Percentiles rank a stretch among this genome's conserved stretches.
Conservation (phyloP, 441 rosid species). For the Croton laevigatus region DNA sequence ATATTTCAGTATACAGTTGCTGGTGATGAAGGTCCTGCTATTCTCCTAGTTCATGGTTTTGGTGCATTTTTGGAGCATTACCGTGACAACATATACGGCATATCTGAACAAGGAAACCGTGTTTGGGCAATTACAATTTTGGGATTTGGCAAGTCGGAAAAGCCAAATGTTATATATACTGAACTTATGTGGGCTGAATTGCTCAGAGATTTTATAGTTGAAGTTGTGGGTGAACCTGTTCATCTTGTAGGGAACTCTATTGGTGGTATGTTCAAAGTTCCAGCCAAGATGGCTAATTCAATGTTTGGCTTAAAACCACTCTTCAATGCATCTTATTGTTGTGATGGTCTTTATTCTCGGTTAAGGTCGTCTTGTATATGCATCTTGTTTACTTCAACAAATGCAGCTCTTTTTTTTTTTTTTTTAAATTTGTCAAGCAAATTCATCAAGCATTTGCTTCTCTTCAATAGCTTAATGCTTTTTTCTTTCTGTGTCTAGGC, state of each 20-base stretch:
- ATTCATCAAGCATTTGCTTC: neutral
- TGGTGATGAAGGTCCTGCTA: slow-evolving; percentile 70
- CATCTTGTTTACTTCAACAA: neutral
- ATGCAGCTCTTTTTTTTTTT: neutral
- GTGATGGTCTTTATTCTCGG: neutral
- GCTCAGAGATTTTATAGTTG: slow-evolving; percentile 75
- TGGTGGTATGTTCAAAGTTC: slow-evolving; percentile 56
- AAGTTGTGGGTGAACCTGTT: slow-evolving; percentile 77
- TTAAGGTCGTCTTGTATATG: neutral
- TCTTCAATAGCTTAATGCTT: slow-evolving; percentile 3
- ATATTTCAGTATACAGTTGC: slow-evolving; percentile 61
- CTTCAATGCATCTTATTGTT: neutral
- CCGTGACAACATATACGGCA: slow-evolving; percentile 57
- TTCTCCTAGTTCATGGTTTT: slow-evolving; percentile 91
- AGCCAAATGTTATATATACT: slow-evolving; percentile 77
- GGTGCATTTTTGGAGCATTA: slow-evolving; percentile 92
- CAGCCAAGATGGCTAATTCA: neutral
- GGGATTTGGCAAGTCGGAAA: slow-evolving; percentile 95
- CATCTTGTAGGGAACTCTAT: slow-evolving; percentile 89
- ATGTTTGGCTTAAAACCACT: neutral
- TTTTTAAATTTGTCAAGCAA: neutral
- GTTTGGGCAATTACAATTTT: slow-evolving; percentile 78
- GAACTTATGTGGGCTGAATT: slow-evolving; percentile 88
- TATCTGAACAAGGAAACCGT: slow-evolving; percentile 53
- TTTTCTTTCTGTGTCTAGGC: slow-evolving; percentile 41